Evolutionary conservation across 768 basidiomycete genomes (phyloP).

Genomic region (Lactarius evosmus): DNA sequence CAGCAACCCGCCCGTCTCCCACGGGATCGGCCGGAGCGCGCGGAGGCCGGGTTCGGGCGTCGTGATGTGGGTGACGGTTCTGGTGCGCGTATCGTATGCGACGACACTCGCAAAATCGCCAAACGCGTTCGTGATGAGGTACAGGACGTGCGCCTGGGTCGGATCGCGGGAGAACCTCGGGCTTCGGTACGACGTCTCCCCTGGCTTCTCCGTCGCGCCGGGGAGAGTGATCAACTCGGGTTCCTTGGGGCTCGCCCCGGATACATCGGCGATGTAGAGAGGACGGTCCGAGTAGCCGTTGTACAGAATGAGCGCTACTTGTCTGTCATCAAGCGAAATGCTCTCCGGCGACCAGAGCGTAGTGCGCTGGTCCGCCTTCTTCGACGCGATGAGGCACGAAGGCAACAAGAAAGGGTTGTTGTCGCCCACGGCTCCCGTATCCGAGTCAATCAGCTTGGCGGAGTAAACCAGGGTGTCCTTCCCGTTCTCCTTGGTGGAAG

Average conservation of each 20-base stretch:
- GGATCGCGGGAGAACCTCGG: constrained; percentile 37
- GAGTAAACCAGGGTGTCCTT: constrained; percentile 40
- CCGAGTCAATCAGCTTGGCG: constrained; percentile 34
- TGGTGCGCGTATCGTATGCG: constrained; percentile 35
- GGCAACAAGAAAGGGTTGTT: constrained; percentile 35
- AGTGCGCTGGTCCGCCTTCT: constrained; percentile 32
- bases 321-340: constrained; percentile 41
- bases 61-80: constrained; percentile 39
- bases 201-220: constrained; percentile 35
- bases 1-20: constrained; percentile 34
- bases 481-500: constrained; percentile 43
- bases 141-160: constrained; percentile 33
- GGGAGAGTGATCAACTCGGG: constrained; percentile 38
- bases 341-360: constrained; percentile 34
- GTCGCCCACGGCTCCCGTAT: constrained; percentile 34
- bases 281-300: constrained; percentile 34
- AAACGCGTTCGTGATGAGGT: constrained; percentile 39
- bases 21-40: constrained; percentile 38
- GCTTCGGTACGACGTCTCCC: constrained; percentile 28
- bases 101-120: constrained; percentile 41
- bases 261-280: constrained; percentile 37
- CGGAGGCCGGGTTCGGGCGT: constrained; percentile 36
- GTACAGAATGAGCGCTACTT: constrained; percentile 35
- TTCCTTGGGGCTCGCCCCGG: constrained; percentile 30
- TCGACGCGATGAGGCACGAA: constrained; percentile 37